phyloP scores from a whole-genome alignment of 2,329 filamentous ascomycete genomes.

The Tolypocladium ophioglossoides region DNA sequence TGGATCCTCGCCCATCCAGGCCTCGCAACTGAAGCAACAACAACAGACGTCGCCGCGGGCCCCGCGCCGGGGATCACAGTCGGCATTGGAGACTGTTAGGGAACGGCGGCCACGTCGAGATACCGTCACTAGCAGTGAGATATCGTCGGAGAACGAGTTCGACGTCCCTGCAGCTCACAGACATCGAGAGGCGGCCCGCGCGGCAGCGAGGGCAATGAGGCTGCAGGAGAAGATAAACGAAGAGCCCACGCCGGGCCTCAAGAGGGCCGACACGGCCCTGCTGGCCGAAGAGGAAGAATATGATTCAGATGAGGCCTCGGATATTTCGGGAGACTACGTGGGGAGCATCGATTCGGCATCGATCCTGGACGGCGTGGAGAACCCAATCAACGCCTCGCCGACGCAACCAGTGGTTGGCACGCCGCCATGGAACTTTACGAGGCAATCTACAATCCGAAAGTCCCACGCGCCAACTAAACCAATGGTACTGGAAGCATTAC shows the following conservation, averaged over 20 bases:
- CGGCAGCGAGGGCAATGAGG: slow-evolving; percentile 33
- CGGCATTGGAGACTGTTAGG: slow-evolving; percentile 58
- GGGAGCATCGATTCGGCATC: slow-evolving; percentile 62
- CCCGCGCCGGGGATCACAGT: slow-evolving; percentile 57
- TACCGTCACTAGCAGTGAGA: slow-evolving; percentile 72
- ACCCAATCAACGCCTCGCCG: slow-evolving; percentile 44
- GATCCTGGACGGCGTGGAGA: slow-evolving; percentile 55
- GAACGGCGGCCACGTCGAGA: slow-evolving; percentile 55
- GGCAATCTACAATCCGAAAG: slow-evolving; percentile 54
- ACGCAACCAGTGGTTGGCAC: slow-evolving; percentile 52
- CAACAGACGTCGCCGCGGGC: slow-evolving; percentile 42
- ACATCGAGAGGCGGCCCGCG: slow-evolving; percentile 49
- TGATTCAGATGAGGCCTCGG: slow-evolving; percentile 50
- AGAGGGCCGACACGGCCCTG: slow-evolving; percentile 36
- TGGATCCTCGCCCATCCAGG: slow-evolving; percentile 77
- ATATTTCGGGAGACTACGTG: slow-evolving; percentile 54
- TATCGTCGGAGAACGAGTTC: slow-evolving; percentile 74
- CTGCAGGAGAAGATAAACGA: slow-evolving; percentile 28
- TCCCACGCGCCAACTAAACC: slow-evolving; percentile 45
- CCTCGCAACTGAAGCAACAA: slow-evolving; percentile 48
- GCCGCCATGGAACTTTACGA: slow-evolving; percentile 47
- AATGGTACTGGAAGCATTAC: slow-evolving; percentile 52
- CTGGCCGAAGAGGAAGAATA: slow-evolving; percentile 49
- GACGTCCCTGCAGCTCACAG: slow-evolving; percentile 56
- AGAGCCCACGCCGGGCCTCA: slow-evolving; percentile 26